Evolutionary conservation across 768 basidiomycete species (phyloP), one percentile per base, ranked within the genome.

Genomic region (Sutorius australiensis): DNA sequence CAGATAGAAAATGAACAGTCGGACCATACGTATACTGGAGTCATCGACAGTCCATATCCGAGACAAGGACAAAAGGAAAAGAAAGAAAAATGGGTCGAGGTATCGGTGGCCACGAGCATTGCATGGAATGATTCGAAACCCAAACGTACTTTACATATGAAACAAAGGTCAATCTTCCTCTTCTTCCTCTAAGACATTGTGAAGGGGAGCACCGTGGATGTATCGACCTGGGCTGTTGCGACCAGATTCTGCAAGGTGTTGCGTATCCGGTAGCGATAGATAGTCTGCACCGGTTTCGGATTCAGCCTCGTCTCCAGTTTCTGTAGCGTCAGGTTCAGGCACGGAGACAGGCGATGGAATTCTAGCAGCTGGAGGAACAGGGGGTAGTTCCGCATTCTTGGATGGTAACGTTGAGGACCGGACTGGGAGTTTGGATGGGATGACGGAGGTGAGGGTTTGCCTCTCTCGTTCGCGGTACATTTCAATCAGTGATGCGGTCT

Each of bases 171-270:
- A 57, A 2, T 84, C 83, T 61, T 89, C 86, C 56, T 90, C 88
- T 53, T 87, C 85, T 61, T 91, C 89, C 66, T 92, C 91, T 44
- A 91, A 21, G 38, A 93, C 91, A 55, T 92, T 92, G 58, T 92
- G 88, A 62, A 93, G 75, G 28, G 91, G 91, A 8, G 88, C 87
- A 24, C 91, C 91, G 61, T 93, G 91, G 13, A 89, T 67, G 63
- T 93, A 93, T 39, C 89, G 80, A 32, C 68, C 80, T 11, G 87
- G 87, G 60, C 84, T 87, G 17, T 70, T 73, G n/a, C 81, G 75
- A 5, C 82, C 83, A 8, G 74, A 68, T 17, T 82, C 81, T n/a
- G 73, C 73, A 14, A 74, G 59, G 10, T 70, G 42, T 2, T 61
- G 62, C 6, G 76, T 44, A 2, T 64, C 64, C 6, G 74, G 73